phyloP scores from a whole-genome alignment of 2,329 filamentous ascomycete genomes.

The Arthrobotrys conoides region DNA sequence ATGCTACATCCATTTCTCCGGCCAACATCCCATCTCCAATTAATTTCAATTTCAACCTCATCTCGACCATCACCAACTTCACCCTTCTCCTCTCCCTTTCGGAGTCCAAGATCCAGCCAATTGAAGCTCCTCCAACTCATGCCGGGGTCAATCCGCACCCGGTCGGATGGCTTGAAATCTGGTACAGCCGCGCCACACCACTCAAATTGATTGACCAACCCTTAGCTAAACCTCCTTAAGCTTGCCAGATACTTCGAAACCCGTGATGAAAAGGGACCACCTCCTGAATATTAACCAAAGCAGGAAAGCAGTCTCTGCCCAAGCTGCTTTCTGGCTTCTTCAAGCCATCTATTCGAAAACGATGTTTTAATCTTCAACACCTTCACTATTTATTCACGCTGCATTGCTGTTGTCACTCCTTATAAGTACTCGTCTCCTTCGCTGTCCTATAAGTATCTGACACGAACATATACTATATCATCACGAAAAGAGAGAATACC shows the following conservation, averaged over 20 bases:
- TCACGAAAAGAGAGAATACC: background rate
- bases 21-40: too few species aligned
- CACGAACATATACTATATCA: background rate
- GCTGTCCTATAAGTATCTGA: background rate
- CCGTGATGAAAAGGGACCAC: slow-evolving; percentile 31
- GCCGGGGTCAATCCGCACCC: slow-evolving; percentile 22
- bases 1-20: slow-evolving; percentile 5
- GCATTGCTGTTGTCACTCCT: slow-evolving; percentile 27
- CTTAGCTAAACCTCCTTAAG: slow-evolving; percentile 32
- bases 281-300: slow-evolving; percentile 30
- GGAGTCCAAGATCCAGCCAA: slow-evolving; percentile 20
- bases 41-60: slow-evolving; percentile 24
- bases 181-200: slow-evolving; percentile 16
- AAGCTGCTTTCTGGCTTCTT: background rate
- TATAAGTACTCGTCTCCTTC: slow-evolving; percentile 5
- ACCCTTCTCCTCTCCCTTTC: background rate
- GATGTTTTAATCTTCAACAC: slow-evolving; percentile 16
- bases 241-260: slow-evolving; percentile 39
- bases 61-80: slow-evolving; percentile 1
- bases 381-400: slow-evolving; percentile 12
- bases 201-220: slow-evolving; percentile 16
- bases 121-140: slow-evolving; percentile 13
- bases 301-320: slow-evolving; percentile 13
- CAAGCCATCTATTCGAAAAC: background rate
- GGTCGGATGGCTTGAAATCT: slow-evolving; percentile 35